Base-by-base conservation (phyloP, 2,329 filamentous ascomycete genomes). In the Fusarium acutatum region DNA sequence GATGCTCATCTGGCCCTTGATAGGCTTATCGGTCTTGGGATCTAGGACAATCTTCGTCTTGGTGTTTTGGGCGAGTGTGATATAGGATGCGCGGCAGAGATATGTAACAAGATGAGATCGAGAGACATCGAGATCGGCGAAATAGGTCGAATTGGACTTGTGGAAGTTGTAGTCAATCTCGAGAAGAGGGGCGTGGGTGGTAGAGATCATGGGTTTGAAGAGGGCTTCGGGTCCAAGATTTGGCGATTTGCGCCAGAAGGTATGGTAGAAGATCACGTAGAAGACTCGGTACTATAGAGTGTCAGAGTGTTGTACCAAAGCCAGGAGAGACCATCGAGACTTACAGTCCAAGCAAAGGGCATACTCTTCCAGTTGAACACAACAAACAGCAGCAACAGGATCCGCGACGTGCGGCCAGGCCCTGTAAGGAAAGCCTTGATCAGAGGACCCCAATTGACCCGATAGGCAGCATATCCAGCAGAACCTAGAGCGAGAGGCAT, bases 121-220 rank as follows among this genome's bases (percentile, higher is more conserved):
- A 43, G 92, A 90, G 67, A 96, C 89, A 82, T 97, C 95, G 74
- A 97, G 90, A 82, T 97, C 94, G 74, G 91, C 86, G 80, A 97
- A 97, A 85, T 97, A 97, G 35, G 95, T 97, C 76, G 89, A 90
- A 84, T 95, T 94, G 70, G 91, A 91, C 81, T 95, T 95, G 87
- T 96, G 93, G 47, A 94, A 79, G 84, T 96, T 96, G 85, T 95
- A 94, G 84, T 97, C 95, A 77, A 92, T 94, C 83, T 97, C 94
- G 75, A 93, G 87, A 60, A 93, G 83, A 2, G 93, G 89, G 20
- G 92, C 89, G 78, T 91, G 89, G 12, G 92, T 90, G 43, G 86
- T 85, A 22, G 91, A 90, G 66, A 93, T 90, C 58, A 93, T 84
- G 53, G 93, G 91, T 54, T 90, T 88, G 84, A 96, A 96, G 73